These are phyloP conservation scores for Picea abies DNA, from an alignment of 83 land plant species.

Conservation along the genomic window DNA sequence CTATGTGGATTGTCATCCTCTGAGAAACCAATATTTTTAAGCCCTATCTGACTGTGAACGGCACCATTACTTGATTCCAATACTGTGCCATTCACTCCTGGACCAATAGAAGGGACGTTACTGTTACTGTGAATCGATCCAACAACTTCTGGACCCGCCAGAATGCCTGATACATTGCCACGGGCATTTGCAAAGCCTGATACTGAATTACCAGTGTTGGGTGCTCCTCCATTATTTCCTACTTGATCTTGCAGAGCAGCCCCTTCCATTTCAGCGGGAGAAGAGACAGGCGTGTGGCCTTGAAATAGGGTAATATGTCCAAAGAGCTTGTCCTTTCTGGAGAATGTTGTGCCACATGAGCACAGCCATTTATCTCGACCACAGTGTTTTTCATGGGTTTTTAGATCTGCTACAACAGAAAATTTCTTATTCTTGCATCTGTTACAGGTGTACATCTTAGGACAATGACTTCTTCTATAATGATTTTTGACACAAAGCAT, in stretches of 20 bases:
- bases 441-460: conserved; percentile 75
- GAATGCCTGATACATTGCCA: background rate
- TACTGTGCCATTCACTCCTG: background rate
- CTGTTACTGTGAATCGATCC: background rate
- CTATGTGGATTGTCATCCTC: background rate
- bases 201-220: too few relatives aligned
- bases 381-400: conserved; percentile 77
- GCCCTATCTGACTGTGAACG: background rate
- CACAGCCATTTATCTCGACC: conserved; percentile 60
- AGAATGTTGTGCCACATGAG: conserved; percentile 69
- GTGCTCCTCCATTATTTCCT: too few relatives aligned
- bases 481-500: conserved; percentile 83
- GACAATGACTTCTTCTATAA: conserved; percentile 83
- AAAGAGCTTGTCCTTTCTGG: too few relatives aligned
- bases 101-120: background rate
- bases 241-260: conserved; percentile 18
- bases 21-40: conserved; percentile 3
- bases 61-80: background rate
- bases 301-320: conserved; percentile 54
- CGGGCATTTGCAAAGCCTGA: background rate
- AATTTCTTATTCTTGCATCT: conserved; percentile 46
- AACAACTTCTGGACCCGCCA: conserved; percentile 12
- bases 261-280: conserved; percentile 22
- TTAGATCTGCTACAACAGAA: conserved; percentile 46
- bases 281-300: conserved; percentile 74